Conservation (phyloP, 768 basidiomycete species). For the Paxillus ammoniavirescens region DNA sequence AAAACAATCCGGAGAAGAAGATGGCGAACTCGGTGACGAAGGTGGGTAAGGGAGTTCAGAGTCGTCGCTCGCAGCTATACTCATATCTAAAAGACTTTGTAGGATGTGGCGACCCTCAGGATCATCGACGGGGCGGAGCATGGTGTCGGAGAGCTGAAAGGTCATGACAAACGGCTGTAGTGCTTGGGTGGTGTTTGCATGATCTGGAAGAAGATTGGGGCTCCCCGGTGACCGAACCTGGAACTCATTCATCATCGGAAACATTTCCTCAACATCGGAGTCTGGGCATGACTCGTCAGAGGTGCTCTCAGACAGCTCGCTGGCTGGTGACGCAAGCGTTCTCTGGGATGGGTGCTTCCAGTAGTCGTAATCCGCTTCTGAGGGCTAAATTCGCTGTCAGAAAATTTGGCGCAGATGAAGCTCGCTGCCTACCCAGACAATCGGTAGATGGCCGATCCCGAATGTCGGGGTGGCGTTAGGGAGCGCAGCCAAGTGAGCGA, state of each 20-base stretch:
- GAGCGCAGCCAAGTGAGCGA: slow-evolving; percentile 5
- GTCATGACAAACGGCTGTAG: slow-evolving; percentile 30
- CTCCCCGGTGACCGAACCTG: slow-evolving; percentile 21
- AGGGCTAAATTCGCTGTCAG: slow-evolving; percentile 23
- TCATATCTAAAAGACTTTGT: slow-evolving; percentile 14
- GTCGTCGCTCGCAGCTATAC: slow-evolving; percentile 15
- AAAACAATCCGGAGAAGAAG: slow-evolving; percentile 4
- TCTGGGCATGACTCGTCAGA: slow-evolving; percentile 29
- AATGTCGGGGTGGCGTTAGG: slow-evolving; percentile 7
- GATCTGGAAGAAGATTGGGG: slow-evolving; percentile 2
- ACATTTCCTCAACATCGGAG: slow-evolving; percentile 31
- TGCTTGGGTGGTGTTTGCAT: slow-evolving; percentile 10
- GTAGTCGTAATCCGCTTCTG: slow-evolving; percentile 10
- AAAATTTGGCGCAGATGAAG: not conserved
- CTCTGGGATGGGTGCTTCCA: slow-evolving; percentile 14
- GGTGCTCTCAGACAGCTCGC: slow-evolving; percentile 29
- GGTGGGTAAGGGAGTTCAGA: slow-evolving; percentile 8
- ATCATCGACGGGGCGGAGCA: slow-evolving; percentile 25
- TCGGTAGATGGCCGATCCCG: slow-evolving; percentile 18
- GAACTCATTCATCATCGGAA: slow-evolving; percentile 31
- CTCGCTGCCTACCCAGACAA: slow-evolving; percentile 20
- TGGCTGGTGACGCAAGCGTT: slow-evolving; percentile 25
- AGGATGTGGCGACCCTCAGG: slow-evolving; percentile 25
- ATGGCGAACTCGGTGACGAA: slow-evolving; percentile 2
- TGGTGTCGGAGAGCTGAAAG: slow-evolving; percentile 26